Conservation (phyloP, 2,329 filamentous ascomycete genomes). For the Golovinomyces cichoracearum region DNA sequence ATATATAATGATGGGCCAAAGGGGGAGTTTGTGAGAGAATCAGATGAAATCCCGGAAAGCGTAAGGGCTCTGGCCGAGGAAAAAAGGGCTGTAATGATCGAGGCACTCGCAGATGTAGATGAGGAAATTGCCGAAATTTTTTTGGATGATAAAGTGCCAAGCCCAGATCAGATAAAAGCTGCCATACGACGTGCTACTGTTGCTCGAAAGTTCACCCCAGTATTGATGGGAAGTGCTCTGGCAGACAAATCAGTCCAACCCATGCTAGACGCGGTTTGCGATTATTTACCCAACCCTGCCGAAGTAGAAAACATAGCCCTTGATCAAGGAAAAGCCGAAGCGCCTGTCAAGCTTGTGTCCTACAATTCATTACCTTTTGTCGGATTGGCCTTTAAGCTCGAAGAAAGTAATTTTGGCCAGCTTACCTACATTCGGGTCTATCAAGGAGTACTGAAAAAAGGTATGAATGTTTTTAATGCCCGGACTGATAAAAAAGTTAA, state of each 20-base stretch:
- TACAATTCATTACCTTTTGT: slow-evolving; percentile 89
- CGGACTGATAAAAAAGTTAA: slow-evolving; percentile 88
- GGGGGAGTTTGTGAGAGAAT: slow-evolving; percentile 51
- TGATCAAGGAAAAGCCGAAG: slow-evolving; percentile 55
- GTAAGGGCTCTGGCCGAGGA: slow-evolving; percentile 51
- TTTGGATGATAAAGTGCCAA: slow-evolving; percentile 63
- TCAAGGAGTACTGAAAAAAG: slow-evolving; percentile 73
- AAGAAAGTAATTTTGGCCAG: slow-evolving; percentile 96
- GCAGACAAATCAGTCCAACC: slow-evolving; percentile 89
- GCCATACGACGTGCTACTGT: slow-evolving; percentile 86
- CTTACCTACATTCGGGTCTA: slow-evolving; percentile 97
- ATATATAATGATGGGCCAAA: slow-evolving; percentile 73
- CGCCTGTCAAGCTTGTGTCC: slow-evolving; percentile 61
- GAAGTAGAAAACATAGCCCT: slow-evolving; percentile 77
- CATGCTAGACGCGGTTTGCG: slow-evolving; percentile 87
- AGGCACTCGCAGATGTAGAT: slow-evolving; percentile 89
- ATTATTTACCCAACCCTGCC: slow-evolving; percentile 78
- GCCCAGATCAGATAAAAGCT: slow-evolving; percentile 59
- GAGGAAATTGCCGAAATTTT: slow-evolving; percentile 93
- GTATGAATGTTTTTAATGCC: slow-evolving; percentile 76
- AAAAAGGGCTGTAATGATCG: slow-evolving; percentile 64
- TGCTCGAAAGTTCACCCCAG: slow-evolving; percentile 66
- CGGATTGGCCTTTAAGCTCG: slow-evolving; percentile 90
- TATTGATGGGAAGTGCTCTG: slow-evolving; percentile 86
- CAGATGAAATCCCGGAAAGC: slow-evolving; percentile 61